Conservation (phyloP, 306 rosid genomes). For the Ceratonia siliqua region DNA sequence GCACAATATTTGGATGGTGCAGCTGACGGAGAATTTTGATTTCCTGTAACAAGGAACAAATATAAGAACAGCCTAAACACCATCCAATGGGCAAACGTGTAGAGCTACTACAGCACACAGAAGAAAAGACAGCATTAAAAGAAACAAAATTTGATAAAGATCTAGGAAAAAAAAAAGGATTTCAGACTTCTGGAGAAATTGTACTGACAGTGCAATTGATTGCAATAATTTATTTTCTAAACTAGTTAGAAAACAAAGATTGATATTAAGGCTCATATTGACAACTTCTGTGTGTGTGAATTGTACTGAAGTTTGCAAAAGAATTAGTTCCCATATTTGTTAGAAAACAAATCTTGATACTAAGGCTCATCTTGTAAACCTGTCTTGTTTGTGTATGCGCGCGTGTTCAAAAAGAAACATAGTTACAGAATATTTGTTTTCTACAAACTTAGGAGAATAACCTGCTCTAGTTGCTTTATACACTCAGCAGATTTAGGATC, state of each 20-base stretch:
- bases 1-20: constrained; percentile 87
- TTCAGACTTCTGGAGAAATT: constrained; percentile 16
- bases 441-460: constrained; percentile 27
- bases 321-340: not conserved
- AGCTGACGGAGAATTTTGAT: constrained; percentile 69
- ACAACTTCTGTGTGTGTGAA: not conserved
- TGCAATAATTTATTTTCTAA: constrained; percentile 8
- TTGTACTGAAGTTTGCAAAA: not conserved
- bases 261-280: not conserved
- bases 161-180: constrained; percentile 1
- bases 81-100: not conserved
- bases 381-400: not conserved
- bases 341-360: not conserved
- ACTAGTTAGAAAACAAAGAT: not conserved
- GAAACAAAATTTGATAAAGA: not conserved
- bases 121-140: not conserved
- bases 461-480: constrained; percentile 92
- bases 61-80: constrained; percentile 31
- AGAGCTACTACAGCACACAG: not conserved
- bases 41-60: constrained; percentile 64
- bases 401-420: not conserved
- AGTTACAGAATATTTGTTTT: not conserved
- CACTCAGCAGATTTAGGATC: constrained; percentile 85
- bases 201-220: constrained; percentile 12
- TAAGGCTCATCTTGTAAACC: not conserved